phyloP scores from a whole-genome alignment of 1,139 yeast species.

The Candida sanyaensis region DNA sequence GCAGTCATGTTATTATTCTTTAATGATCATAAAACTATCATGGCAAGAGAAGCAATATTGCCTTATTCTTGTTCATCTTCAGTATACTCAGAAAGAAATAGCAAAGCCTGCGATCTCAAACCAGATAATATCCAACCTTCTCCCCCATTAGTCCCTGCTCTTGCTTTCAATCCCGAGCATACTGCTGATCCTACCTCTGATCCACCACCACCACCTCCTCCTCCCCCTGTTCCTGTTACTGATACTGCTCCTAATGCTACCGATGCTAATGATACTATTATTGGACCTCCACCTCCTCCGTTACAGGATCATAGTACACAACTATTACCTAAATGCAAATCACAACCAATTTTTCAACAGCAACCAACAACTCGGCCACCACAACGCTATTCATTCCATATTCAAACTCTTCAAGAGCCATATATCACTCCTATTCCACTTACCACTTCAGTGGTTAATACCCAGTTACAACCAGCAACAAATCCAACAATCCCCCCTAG shows the following conservation, averaged over 20 bases:
- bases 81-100: slow-evolving; percentile 9
- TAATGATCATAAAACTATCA: slow-evolving; percentile 9
- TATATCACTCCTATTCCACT: slow-evolving; percentile 4
- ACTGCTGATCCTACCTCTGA: no score
- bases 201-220: neutral
- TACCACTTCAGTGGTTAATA: neutral
- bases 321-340: neutral
- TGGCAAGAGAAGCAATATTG: slow-evolving; percentile 1
- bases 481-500: neutral
- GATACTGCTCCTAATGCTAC: no score
- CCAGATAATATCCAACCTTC: neutral
- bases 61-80: slow-evolving; percentile 11
- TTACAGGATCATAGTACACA: neutral
- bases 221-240: no score
- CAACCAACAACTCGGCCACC: neutral
- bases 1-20: slow-evolving; percentile 8
- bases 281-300: no score
- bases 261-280: no score
- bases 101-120: slow-evolving; percentile 2
- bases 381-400: neutral
- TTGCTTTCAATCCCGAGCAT: no score
- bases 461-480: neutral
- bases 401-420: slow-evolving; percentile 3
- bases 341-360: neutral
- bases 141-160: neutral